phyloP scores from a whole-genome alignment of 139 green algal species.

The Choricystis sp. region DNA sequence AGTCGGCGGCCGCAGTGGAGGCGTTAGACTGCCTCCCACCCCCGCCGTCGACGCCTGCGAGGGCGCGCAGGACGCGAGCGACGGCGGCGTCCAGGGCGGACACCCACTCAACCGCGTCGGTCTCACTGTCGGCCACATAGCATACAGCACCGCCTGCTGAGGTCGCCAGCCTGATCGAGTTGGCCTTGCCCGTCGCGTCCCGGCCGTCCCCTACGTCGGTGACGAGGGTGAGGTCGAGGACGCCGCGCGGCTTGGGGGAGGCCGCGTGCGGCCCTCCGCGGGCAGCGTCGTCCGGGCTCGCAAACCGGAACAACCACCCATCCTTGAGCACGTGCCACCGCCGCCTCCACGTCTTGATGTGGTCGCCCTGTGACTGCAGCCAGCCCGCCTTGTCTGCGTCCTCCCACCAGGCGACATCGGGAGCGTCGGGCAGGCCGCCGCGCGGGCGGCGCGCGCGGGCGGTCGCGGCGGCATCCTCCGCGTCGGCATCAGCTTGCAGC shows the following conservation, averaged over 20 bases:
- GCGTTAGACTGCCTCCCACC: not conserved
- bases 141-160: slow-evolving; percentile 33
- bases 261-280: no score
- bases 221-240: slow-evolving; percentile 60
- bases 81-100: slow-evolving; percentile 59
- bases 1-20: not conserved
- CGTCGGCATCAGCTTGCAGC: slow-evolving; percentile 21
- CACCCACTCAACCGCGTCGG: slow-evolving; percentile 76
- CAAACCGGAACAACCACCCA: slow-evolving; percentile 74
- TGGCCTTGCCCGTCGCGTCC: slow-evolving; percentile 33
- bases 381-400: slow-evolving; percentile 67
- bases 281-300: slow-evolving; percentile 29
- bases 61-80: slow-evolving; percentile 34
- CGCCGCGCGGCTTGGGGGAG: slow-evolving; percentile 51
- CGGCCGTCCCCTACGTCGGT: slow-evolving; percentile 50
- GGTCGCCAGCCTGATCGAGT: slow-evolving; percentile 71
- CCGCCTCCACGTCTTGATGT: slow-evolving; percentile 71
- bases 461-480: slow-evolving; percentile 15
- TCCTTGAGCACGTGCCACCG: slow-evolving; percentile 90
- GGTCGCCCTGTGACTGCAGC: slow-evolving; percentile 73
- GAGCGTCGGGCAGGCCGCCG: slow-evolving; percentile 34
- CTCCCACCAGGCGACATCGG: slow-evolving; percentile 79
- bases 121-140: slow-evolving; percentile 71
- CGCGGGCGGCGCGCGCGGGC: not conserved
- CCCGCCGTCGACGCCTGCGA: slow-evolving; percentile 43